Conservation (phyloP, 768 basidiomycete genomes). For the Inosperma sp. region DNA sequence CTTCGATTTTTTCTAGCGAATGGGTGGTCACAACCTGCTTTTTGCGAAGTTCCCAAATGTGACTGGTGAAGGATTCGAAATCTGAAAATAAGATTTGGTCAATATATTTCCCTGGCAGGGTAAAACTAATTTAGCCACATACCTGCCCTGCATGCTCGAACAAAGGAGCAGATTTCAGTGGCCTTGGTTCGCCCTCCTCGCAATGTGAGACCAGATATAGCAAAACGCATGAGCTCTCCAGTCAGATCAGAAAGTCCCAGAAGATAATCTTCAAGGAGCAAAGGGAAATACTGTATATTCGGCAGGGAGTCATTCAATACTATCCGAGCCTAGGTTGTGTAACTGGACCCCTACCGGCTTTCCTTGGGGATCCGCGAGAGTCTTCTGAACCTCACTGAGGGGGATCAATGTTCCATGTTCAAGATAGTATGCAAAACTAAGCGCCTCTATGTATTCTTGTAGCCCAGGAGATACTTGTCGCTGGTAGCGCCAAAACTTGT, state of each 20-base stretch:
- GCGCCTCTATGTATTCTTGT: constrained; percentile 94
- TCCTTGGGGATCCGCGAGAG: constrained; percentile 58
- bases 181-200: constrained; percentile 64
- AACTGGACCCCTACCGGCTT: constrained; percentile 50
- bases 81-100: constrained; percentile 38
- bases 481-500: constrained; percentile 75
- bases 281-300: constrained; percentile 59
- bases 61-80: constrained; percentile 72
- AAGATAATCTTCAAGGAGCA: constrained; percentile 81
- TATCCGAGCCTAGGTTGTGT: too few species aligned
- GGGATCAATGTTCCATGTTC: constrained; percentile 64
- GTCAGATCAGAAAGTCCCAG: constrained; percentile 92
- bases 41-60: constrained; percentile 69
- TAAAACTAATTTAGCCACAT: constrained; percentile 15
- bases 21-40: constrained; percentile 84
- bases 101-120: not conserved
- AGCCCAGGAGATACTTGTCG: constrained; percentile 73
- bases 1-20: constrained; percentile 94
- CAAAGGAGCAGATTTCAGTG: constrained; percentile 61
- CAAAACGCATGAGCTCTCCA: constrained; percentile 95
- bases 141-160: constrained; percentile 71
- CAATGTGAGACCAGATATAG: constrained; percentile 74
- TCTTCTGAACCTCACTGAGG: constrained; percentile 59
- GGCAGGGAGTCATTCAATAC: too few species aligned
- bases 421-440: constrained; percentile 85